Base-by-base conservation (phyloP, 768 basidiomycete genomes). In the Leucogyrophana mollusca region DNA sequence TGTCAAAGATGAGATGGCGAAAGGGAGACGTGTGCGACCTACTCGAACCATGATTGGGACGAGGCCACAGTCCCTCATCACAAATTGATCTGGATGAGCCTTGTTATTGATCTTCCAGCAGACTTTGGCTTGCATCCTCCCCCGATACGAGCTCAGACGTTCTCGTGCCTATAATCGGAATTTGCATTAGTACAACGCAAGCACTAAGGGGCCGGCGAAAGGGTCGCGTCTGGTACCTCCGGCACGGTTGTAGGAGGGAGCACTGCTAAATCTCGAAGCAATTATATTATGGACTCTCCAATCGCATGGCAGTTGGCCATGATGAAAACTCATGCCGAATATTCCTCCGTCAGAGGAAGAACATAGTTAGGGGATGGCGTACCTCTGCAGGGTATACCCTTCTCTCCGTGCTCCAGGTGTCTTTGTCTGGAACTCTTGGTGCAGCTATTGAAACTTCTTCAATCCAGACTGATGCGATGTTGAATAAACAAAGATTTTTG, bases 1-100 rank as follows among this genome's bases (percentile, higher is more conserved):
- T 11, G 13, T 27, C 25, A 20, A 10, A 56, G 9, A 54, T 16
- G 36, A 32, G 34, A 20, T 10, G 22, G 35, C 11, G 1, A 32
- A 9, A 34, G 10, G 45, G 41, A 45, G 21, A 20, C 25, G 34
- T 35, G 27, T 41, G 38, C n/a, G 23, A 74, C 91, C 60, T 66
- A 94, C 93, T 62, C 93, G 83, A 68, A 96, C 87, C 96, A 99
- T 98, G 68, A 99, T 86, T 3, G 96, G 96, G 13, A 97, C 72
- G 25, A 91, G 74, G 47, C 96, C 96, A 62, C 94, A 94, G 47
- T 98, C 95, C 56, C 86, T 71, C 41, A 70, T 85, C 33, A 84
- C 78, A 50, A 79, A 77, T 55, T 83, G 81, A 43, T 86, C 78
- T 7, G 74, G 73, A 40, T 85, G 82, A n/a, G 79, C 80, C 45